These are phyloP conservation scores for Helianthus tuberosus DNA, from an alignment of 129 eudicot species.

Conservation along the genomic window DNA sequence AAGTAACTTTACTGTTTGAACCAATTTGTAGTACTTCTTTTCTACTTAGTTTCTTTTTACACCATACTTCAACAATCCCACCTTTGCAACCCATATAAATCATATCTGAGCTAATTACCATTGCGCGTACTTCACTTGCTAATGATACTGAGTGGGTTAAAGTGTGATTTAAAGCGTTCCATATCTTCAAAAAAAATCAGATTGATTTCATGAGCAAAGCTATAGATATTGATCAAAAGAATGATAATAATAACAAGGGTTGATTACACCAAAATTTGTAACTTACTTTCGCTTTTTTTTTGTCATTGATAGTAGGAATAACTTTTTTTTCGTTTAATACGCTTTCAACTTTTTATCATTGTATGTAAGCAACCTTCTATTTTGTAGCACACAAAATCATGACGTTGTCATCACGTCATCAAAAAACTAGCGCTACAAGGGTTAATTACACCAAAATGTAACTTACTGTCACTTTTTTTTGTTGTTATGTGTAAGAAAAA, in stretches of 20 bases:
- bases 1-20: conserved; percentile 50
- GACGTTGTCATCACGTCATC: too few species aligned
- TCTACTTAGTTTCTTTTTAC: conserved; percentile 67
- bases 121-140: conserved; percentile 54
- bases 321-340: background rate
- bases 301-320: too few species aligned
- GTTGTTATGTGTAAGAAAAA: too few species aligned
- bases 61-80: conserved; percentile 77
- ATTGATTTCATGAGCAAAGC: conserved; percentile 3
- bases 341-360: background rate
- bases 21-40: conserved; percentile 70
- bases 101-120: conserved; percentile 60
- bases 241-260: background rate
- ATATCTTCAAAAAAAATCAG: conserved; percentile 46
- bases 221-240: background rate
- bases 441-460: too few species aligned
- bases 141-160: conserved; percentile 55
- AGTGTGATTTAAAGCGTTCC: conserved; percentile 57
- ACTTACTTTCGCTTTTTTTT: background rate
- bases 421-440: too few species aligned
- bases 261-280: background rate
- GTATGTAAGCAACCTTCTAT: background rate
- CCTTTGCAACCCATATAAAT: conserved; percentile 79
- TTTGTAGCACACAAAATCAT: too few species aligned
- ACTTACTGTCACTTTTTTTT: too few species aligned